Conservation (phyloP, 768 basidiomycete species). For the Mycena crocata region DNA sequence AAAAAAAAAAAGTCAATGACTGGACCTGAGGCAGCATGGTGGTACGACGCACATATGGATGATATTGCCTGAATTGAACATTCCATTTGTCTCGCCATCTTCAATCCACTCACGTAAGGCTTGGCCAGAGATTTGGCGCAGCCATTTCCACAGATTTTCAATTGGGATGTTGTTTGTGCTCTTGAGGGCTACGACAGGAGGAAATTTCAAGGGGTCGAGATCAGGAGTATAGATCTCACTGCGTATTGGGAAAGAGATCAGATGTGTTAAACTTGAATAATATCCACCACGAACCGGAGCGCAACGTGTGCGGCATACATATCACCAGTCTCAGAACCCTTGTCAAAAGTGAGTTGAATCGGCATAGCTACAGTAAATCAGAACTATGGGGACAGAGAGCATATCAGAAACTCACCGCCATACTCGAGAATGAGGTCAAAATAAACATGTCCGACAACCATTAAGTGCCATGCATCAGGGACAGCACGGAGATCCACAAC, state of each 20-base stretch:
- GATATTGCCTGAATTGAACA: background rate
- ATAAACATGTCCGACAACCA: background rate
- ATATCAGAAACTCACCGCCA: background rate
- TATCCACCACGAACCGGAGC: background rate
- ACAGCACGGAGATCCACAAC: background rate
- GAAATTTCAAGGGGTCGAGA: conserved; percentile 24
- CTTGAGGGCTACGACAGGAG: conserved; percentile 30
- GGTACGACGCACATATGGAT: conserved; percentile 14
- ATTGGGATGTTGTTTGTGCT: conserved; percentile 39
- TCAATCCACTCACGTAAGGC: background rate
- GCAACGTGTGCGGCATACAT: background rate
- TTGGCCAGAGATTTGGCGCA: conserved; percentile 22
- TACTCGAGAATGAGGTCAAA: background rate
- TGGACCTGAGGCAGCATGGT: no score
- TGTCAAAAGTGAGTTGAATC: background rate
- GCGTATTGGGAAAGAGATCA: no score
- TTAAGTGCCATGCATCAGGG: background rate
- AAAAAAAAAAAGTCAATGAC: background rate
- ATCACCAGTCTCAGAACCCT: background rate
- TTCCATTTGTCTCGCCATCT: background rate
- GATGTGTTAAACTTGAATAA: no score
- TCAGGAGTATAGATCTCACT: conserved; percentile 29
- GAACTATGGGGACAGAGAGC: no score
- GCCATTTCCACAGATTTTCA: conserved; percentile 39
- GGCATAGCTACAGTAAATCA: background rate